Evolutionary conservation across 1,139 yeast genomes (phyloP).

Genomic region (Geotrichum carabidarum): DNA sequence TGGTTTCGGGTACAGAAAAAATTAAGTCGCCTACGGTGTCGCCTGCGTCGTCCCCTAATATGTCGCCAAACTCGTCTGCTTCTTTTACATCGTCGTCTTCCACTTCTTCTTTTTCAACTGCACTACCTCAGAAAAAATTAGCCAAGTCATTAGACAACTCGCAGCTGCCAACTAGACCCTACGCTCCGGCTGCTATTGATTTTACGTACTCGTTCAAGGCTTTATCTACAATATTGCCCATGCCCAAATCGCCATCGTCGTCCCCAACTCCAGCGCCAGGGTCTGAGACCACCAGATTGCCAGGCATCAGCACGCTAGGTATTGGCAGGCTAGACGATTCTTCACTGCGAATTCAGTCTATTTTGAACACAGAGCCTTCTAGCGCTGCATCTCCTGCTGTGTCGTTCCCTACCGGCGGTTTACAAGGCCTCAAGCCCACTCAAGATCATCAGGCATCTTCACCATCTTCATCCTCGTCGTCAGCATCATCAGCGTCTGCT

Average conservation of each 20-base stretch:
- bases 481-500: background rate
- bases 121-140: background rate
- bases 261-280: background rate
- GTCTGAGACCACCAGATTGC: background rate
- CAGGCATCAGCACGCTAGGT: constrained; percentile 1
- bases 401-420: background rate
- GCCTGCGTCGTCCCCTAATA: constrained; percentile 1
- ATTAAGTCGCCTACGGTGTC: too few relatives aligned
- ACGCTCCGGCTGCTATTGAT: constrained; percentile 30
- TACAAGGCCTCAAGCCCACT: background rate
- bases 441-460: too few relatives aligned
- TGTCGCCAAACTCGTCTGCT: constrained; percentile 13
- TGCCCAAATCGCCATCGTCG: background rate
- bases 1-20: background rate
- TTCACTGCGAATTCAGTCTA: too few relatives aligned
- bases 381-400: background rate
- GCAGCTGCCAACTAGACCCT: background rate
- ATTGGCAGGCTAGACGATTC: background rate
- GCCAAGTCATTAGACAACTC: background rate
- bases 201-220: constrained; percentile 33
- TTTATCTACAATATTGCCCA: background rate
- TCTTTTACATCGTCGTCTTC: background rate
- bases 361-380: constrained; percentile 5
- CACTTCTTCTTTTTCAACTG: background rate
- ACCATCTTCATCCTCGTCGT: background rate